phyloP scores from a whole-genome alignment of 2,329 filamentous ascomycete genomes.

The Botrytis cinerea region DNA sequence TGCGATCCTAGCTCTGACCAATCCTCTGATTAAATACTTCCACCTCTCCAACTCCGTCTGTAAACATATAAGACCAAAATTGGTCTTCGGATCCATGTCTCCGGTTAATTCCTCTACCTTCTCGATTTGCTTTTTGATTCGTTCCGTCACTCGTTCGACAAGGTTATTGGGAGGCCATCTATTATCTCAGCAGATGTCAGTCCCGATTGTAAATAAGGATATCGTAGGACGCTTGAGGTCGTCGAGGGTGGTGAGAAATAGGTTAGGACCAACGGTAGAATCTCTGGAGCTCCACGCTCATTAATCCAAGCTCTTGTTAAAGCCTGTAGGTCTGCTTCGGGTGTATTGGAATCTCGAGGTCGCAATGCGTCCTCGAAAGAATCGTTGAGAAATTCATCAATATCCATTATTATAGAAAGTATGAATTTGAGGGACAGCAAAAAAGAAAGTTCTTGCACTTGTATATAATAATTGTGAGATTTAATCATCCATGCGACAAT shows the following conservation, averaged over 20 bases:
- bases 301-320: conserved; percentile 92
- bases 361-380: conserved; percentile 38
- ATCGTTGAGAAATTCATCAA: conserved; percentile 55
- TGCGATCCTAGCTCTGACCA: conserved; percentile 24
- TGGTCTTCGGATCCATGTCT: conserved; percentile 84
- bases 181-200: conserved; percentile 24
- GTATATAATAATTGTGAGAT: background rate
- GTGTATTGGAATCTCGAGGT: conserved; percentile 65
- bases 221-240: conserved; percentile 1
- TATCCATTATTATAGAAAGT: conserved; percentile 4
- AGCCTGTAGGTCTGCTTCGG: conserved; percentile 71
- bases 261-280: conserved; percentile 66
- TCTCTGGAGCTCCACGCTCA: conserved; percentile 84
- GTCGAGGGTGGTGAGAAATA: conserved; percentile 15
- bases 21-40: conserved; percentile 72
- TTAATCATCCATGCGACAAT: background rate
- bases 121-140: conserved; percentile 69
- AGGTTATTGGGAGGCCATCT: conserved; percentile 70
- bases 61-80: conserved; percentile 90
- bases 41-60: conserved; percentile 95
- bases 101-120: conserved; percentile 76
- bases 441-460: background rate
- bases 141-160: conserved; percentile 78
- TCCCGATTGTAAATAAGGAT: background rate
- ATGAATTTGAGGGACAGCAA: background rate